phyloP scores from a whole-genome alignment of 768 basidiomycete genomes.

The Pleurotus djamor region DNA sequence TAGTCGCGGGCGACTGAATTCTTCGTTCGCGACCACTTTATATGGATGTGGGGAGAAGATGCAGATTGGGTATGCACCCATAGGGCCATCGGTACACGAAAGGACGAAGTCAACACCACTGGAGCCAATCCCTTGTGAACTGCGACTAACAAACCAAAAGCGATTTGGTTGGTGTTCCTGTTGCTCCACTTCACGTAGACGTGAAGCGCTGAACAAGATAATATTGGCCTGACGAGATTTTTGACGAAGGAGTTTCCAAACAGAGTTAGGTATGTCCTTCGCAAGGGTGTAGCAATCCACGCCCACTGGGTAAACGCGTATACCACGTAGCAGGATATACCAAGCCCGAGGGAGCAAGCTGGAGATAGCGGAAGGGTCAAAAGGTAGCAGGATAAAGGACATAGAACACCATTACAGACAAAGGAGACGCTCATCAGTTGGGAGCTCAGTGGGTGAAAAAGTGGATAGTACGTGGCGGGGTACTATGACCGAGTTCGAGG shows the following conservation, averaged over 20 bases:
- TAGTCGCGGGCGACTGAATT: slow-evolving; percentile 28
- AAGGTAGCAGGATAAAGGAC: too few species aligned
- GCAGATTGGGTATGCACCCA: slow-evolving; percentile 53
- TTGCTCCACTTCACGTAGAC: slow-evolving; percentile 3
- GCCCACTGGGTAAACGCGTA: too few species aligned
- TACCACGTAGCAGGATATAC: too few species aligned
- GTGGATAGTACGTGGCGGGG: too few species aligned
- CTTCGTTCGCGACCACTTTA: slow-evolving; percentile 21
- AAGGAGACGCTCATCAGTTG: too few species aligned
- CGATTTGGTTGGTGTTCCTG: slow-evolving; percentile 1
- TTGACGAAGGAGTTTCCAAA: slow-evolving; percentile 24
- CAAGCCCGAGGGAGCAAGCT: too few species aligned
- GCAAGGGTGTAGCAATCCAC: slow-evolving; percentile 15
- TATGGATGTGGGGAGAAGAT: slow-evolving; percentile 34
- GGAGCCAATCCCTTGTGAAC: slow-evolving; percentile 1
- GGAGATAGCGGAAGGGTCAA: too few species aligned
- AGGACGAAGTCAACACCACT: slow-evolving; percentile 35
- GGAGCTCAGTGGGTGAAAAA: too few species aligned
- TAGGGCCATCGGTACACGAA: slow-evolving; percentile 38
- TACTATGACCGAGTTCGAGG: too few species aligned
- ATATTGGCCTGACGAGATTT: slow-evolving; percentile 25
- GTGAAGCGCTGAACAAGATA: slow-evolving; percentile 16
- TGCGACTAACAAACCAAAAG: slow-evolving; percentile 34
- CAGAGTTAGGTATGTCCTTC: slow-evolving; percentile 21
- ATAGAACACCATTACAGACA: too few species aligned